Conservation (phyloP, 495 filamentous ascomycete species). For the Margaritispora aquatica region DNA sequence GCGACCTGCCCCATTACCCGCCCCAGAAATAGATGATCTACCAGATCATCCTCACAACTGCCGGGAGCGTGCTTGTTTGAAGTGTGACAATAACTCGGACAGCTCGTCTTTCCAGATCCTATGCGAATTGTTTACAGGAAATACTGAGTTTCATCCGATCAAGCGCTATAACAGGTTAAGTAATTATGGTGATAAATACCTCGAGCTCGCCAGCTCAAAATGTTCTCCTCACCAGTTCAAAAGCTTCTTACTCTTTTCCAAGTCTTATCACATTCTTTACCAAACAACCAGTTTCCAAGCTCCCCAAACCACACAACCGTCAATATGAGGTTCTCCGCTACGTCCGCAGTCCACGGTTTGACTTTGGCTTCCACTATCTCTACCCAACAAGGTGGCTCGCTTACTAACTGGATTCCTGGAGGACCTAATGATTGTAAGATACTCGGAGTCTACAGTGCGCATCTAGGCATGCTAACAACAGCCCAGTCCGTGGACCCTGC, state of each 20-base stretch:
- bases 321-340: not conserved
- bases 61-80: not conserved
- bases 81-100: not conserved
- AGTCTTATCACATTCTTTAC: not conserved
- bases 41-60: not conserved
- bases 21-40: not conserved
- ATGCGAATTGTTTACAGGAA: not conserved
- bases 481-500: slow-evolving; percentile 30
- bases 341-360: not conserved
- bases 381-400: not conserved
- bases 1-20: not conserved
- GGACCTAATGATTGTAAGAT: not conserved
- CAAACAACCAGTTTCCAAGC: not conserved
- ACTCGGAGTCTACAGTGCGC: not conserved
- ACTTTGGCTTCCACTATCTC: not conserved
- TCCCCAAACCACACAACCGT: not conserved
- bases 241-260: not conserved
- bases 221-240: not conserved
- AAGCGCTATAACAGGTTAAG: not conserved
- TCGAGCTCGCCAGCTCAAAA: not conserved
- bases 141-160: not conserved
- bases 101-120: not conserved
- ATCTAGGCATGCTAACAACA: not conserved
- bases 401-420: not conserved
- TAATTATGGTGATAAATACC: not conserved